Evolutionary conservation across 257 asterid genomes (phyloP), one percentile per base, ranked within the genome.

Genomic region (Solanum rostratum): DNA sequence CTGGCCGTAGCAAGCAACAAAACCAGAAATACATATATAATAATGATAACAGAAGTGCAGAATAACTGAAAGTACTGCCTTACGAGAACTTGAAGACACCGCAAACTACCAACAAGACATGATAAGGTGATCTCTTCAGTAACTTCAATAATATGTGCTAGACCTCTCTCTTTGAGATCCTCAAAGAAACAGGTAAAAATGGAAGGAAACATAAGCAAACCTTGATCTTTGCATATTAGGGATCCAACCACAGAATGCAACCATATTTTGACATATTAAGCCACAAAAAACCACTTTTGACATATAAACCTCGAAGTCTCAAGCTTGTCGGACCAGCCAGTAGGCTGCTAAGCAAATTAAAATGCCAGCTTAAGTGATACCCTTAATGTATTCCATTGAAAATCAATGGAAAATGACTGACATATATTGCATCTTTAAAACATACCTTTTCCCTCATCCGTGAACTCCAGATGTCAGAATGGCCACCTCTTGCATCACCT

Each of bases 401-500:
- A 57, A 57, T 22, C 14, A 19, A 54, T 9, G 37, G 53, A 22
- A 80, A 71, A 54, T 80, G 30, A 16, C 37, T n/a, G 24, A 80
- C 70, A 57, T 55, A 59, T 60, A 60, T 45, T 60, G 41, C 43
- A 55, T 18, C 41, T 71, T 59, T 33, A 59, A 68, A 54, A 84
- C 30, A 63, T 63, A 95, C 99, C 99, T 95, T 95, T 88, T 88
- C 91, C 89, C 97, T 91, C 91, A 94, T 91, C 83, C 95, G 91
- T 81, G 93, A 87, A 90, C 95, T 92, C 98, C 95, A 94, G 84
- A 93, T 91, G 89, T 93, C 97, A 57, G 83, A 76, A 83, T 88
- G 90, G n/a, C 62, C 49, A 43, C 81, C 84, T 53, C 71, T 85
- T 24, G 86, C 88, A 83, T 90, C 97, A n/a, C 92, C 93, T 89